Evolutionary conservation across 345 rosid species (phyloP), one percentile per base, ranked within the genome.

Genomic region (Salix viminalis): DNA sequence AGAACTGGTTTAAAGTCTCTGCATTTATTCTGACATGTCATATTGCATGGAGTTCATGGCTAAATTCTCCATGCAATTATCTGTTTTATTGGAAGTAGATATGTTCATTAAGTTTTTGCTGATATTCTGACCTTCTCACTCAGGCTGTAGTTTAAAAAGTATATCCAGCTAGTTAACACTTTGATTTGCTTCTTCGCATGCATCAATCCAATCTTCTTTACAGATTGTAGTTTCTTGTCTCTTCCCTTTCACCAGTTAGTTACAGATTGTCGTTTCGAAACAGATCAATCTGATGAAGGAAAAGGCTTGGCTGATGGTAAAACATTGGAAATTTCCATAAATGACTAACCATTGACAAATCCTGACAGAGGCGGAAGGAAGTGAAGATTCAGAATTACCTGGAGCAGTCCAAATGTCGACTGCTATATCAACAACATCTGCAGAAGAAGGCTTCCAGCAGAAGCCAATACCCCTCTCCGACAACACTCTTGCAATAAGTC

Each of bases 1-100:
- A 87, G 44, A 79, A 80, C 64, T 86, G 88, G 88, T 41, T 88
- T 65, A 85, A 84, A 70, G 91, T 89, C 2, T 81, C 86, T 32
- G 82, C 75, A 28, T 84, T 88, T 26, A 75, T 85, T 75, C 83
- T 88, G 5, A 46, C 42, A 39, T 84, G 89, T 76, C 14, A 81
- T 34, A 14, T 85, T 19, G 86, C 89, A 2, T 85, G 87, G 84
- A 85, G 87, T 58, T 76, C 65, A 3, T 79, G 86, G 86, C 83
- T 88, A 36, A 30, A 30, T 30, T 30, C 78, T 87, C 72, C 85
- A 81, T 83, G 90, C 80, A 24, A 19, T 61, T n/a, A 14, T 28
- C 11, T 64, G 39, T 28, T 28, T 65, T 34, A 12, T 14, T 30
- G 7, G 41, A 32, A 13, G 10, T 30, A 16, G 32, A 8, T 6